These are phyloP conservation scores for Corchorus olitorius DNA, from an alignment of 345 rosid genomes.

Conservation along the genomic window DNA sequence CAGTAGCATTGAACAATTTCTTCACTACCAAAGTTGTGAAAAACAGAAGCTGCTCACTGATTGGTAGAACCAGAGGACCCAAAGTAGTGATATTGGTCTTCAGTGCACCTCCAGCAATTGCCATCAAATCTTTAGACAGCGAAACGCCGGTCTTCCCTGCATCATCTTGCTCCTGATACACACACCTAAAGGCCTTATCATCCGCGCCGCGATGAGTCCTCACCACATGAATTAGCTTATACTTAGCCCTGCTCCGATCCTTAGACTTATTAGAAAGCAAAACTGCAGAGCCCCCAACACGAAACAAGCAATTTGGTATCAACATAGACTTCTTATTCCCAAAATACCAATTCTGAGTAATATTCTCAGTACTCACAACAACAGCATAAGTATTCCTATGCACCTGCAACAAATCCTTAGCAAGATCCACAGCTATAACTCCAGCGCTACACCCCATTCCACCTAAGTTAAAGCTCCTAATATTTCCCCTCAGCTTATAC, in stretches of 20 bases:
- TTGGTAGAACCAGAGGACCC: constrained; percentile 59
- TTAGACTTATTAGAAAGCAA: constrained; percentile 57
- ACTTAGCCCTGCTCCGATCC: constrained; percentile 61
- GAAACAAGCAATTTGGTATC: constrained; percentile 70
- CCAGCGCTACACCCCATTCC: constrained; percentile 95
- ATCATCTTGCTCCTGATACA: constrained; percentile 70
- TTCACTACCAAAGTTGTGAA: constrained; percentile 45
- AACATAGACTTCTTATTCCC: constrained; percentile 77
- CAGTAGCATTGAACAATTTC: constrained; percentile 40
- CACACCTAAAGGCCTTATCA: constrained; percentile 66
- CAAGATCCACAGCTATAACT: constrained; percentile 62
- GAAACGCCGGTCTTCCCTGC: constrained; percentile 63
- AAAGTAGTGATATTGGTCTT: constrained; percentile 57
- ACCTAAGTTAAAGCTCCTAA: constrained; percentile 61
- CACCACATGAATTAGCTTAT: constrained; percentile 61
- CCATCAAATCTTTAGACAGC: constrained; percentile 63
- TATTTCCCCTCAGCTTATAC: constrained; percentile 61
- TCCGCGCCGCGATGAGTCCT: constrained; percentile 75
- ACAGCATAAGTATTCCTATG: constrained; percentile 71
- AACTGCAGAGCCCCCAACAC: constrained; percentile 67
- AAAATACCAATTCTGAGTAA: constrained; percentile 64
- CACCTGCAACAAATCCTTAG: constrained; percentile 65
- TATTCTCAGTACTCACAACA: constrained; percentile 77
- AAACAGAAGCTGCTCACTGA: constrained; percentile 60
- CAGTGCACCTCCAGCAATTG: constrained; percentile 66